Conservation (phyloP, 495 filamentous ascomycete species). For the Aspergillus bridgeri region DNA sequence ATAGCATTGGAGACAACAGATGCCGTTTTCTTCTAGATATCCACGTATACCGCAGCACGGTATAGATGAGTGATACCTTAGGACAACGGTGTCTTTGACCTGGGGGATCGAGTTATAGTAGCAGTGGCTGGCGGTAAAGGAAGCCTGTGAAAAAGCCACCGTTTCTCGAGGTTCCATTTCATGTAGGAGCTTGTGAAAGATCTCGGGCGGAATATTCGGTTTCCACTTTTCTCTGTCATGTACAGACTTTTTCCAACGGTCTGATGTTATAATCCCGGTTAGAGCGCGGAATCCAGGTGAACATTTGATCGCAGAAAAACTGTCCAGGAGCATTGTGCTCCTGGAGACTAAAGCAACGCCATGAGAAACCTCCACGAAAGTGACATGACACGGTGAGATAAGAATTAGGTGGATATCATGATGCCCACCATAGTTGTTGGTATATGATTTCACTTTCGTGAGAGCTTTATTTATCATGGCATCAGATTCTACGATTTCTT, state of each 20-base stretch:
- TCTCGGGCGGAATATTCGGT: constrained; percentile 6
- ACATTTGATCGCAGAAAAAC: constrained; percentile 11
- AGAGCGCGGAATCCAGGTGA: constrained; percentile 15
- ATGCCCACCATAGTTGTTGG: background rate
- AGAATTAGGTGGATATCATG: constrained; percentile 4
- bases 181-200: constrained; percentile 11
- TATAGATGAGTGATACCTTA: constrained; percentile 7
- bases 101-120: constrained; percentile 14
- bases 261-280: constrained; percentile 10
- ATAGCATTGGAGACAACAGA: constrained; percentile 7
- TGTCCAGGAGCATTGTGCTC: too few species aligned
- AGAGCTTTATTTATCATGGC: constrained; percentile 11
- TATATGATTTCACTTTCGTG: constrained; percentile 13
- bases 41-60: constrained; percentile 11
- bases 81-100: constrained; percentile 6
- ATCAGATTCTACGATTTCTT: constrained; percentile 10
- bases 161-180: constrained; percentile 11
- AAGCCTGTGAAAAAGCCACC: constrained; percentile 17
- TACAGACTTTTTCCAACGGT: constrained; percentile 13
- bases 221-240: constrained; percentile 11
- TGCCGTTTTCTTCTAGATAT: constrained; percentile 2
- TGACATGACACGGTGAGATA: constrained; percentile 11
- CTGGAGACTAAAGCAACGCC: constrained; percentile 7
- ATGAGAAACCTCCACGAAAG: constrained; percentile 7
- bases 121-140: constrained; percentile 5